phyloP scores from a whole-genome alignment of 1,284 basidiomycete species.

The Ustilago trichophora region DNA sequence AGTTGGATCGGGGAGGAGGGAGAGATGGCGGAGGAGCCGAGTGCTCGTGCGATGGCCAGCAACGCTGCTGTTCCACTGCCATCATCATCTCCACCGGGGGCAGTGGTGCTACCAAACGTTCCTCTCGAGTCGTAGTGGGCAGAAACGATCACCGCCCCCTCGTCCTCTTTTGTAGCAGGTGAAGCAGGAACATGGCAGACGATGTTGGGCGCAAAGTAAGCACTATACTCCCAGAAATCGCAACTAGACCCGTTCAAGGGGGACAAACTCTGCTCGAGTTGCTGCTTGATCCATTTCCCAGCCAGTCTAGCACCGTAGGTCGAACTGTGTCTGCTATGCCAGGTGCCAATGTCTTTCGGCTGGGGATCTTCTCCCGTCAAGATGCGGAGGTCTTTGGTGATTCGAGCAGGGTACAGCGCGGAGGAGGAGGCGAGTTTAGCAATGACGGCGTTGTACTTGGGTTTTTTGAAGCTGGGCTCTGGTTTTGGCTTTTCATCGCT shows the following conservation, averaged over 20 bases:
- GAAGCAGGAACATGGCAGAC: constrained; percentile 38
- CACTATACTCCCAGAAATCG: constrained; percentile 28
- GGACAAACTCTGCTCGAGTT: constrained; percentile 18
- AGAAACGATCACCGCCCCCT: constrained; percentile 58
- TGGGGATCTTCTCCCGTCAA: constrained; percentile 42
- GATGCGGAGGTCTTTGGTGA: constrained; percentile 35
- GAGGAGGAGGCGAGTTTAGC: constrained; percentile 21
- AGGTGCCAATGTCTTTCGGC: constrained; percentile 11
- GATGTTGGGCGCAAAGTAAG: constrained; percentile 48
- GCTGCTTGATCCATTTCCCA: constrained; percentile 40
- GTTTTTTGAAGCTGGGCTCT: constrained; percentile 22
- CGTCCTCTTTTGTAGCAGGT: background rate
- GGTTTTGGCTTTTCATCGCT: constrained; percentile 3
- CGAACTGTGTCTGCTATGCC: constrained; percentile 44
- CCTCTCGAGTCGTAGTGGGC: constrained; percentile 63
- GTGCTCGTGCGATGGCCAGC: constrained; percentile 57
- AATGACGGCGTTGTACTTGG: constrained; percentile 33
- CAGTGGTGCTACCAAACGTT: constrained; percentile 55
- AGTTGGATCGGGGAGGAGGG: constrained; percentile 58
- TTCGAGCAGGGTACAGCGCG: constrained; percentile 12
- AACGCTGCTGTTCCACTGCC: constrained; percentile 51
- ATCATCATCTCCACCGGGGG: constrained; percentile 64
- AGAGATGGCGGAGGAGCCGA: constrained; percentile 26
- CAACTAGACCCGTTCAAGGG: constrained; percentile 25
- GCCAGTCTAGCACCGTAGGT: constrained; percentile 43